Evolutionary conservation across 2,329 filamentous ascomycete species (phyloP).

Genomic region (Cercospora brassicicola): DNA sequence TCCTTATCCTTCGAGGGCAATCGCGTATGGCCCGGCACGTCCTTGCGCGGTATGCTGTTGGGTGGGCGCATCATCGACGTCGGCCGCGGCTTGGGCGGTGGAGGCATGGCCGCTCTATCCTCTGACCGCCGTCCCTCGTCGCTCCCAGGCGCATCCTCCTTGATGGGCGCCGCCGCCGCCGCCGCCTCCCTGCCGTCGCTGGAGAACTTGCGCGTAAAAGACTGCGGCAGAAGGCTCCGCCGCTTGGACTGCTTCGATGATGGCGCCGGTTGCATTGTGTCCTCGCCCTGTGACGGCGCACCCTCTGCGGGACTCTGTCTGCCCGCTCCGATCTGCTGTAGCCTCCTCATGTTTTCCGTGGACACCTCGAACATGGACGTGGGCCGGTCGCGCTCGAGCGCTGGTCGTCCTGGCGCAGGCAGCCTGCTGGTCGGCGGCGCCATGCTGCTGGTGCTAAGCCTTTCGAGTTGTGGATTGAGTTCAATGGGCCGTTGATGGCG

Average conservation of each 20-base stretch:
- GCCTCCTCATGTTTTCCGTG: conserved; percentile 24
- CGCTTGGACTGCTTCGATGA: conserved; percentile 32
- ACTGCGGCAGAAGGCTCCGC: conserved; percentile 37
- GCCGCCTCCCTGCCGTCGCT: conserved; percentile 23
- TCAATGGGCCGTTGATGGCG: conserved; percentile 6
- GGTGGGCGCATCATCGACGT: conserved; percentile 24
- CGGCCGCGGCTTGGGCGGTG: conserved; percentile 29
- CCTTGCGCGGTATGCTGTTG: conserved; percentile 23
- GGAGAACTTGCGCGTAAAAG: conserved; percentile 28
- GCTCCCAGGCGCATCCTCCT: conserved; percentile 29
- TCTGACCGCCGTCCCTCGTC: conserved; percentile 16
- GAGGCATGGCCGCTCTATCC: conserved; percentile 34
- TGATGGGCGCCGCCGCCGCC: conserved; percentile 17
- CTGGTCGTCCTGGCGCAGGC: conserved; percentile 27
- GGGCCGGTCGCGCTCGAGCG: conserved; percentile 28
- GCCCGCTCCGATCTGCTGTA: conserved; percentile 24
- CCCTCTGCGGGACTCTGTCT: conserved; percentile 8
- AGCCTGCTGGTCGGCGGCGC: conserved; percentile 27
- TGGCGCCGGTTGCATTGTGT: not conserved
- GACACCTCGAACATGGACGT: conserved; percentile 37
- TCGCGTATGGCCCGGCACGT: conserved; percentile 20
- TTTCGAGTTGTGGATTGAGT: not conserved
- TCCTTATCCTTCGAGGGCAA: conserved; percentile 27
- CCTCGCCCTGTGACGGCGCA: conserved; percentile 3
- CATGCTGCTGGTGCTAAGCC: not conserved